Evolutionary conservation across 345 rosid species (phyloP), one percentile per base, ranked within the genome.

Genomic region (Rhizophora mangle): DNA sequence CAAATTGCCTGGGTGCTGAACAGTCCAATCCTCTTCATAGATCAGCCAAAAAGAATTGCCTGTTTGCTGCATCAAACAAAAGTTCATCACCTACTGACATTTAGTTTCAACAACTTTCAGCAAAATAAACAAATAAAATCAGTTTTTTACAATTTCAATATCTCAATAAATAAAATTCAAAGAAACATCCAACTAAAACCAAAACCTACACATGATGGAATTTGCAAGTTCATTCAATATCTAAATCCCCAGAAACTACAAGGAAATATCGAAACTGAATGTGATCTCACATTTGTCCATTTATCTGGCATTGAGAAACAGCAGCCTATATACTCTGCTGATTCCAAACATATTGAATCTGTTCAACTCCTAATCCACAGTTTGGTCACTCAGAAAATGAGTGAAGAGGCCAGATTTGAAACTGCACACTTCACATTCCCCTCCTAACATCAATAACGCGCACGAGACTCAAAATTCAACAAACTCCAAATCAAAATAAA

Each of bases 41-140:
- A 58, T 65, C 75, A 64, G 6, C 24, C 2, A 15, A 21, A 36
- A 30, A 43, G 53, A 8, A 60, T 6, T 64, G 20, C 37, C 24
- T 64, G 64, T 72, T 68, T 36, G 57, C 85, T 75, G 80, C 72
- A 75, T 49, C 69, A 63, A 69, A 46, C 22, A 24, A 36, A 4
- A 43, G 55, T 6, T 13, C 22, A 20, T 57, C 6, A 53, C 51
- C 15, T 22, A 11, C 6, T 34, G 26, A 13, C 49, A 3, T 13
- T 43, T 15, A 11, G 18, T 43, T 43, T 43, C 49, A 43, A 13
- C 49, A 3, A 43, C 19, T 43, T 43, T 13, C 16, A 0, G 13
- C 16, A 5, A 13, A 43, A 43, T 43, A 55, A 55, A 27, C 5
- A 55, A 55, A 55, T 1, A 55, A 27, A 22, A 55, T 24, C 18